These are phyloP conservation scores for Aspergillus quadrilineatus DNA, from an alignment of 2,329 filamentous ascomycete genomes.

Conservation along the genomic window DNA sequence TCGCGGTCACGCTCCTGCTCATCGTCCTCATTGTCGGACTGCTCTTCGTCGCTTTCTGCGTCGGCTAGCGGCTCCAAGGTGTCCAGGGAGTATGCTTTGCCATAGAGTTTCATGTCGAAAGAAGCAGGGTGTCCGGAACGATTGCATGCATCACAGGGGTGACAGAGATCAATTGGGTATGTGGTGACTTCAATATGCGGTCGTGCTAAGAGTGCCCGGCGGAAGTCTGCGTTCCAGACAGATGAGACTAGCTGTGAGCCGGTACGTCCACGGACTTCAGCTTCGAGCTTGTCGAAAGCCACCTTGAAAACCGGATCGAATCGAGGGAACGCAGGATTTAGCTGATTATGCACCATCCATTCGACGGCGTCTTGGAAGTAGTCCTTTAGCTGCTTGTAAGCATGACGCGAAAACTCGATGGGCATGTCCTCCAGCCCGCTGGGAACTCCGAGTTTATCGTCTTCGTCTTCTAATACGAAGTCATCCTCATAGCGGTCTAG, in stretches of 20 bases:
- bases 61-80: conserved; percentile 63
- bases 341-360: conserved; percentile 77
- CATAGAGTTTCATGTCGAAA: conserved; percentile 62
- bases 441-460: conserved; percentile 58
- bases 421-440: conserved; percentile 57
- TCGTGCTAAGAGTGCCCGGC: conserved; percentile 62
- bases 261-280: conserved; percentile 67
- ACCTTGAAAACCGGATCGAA: conserved; percentile 64
- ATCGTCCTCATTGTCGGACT: conserved; percentile 32
- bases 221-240: conserved; percentile 67
- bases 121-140: conserved; percentile 67
- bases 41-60: conserved; percentile 46
- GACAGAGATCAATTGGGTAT: conserved; percentile 45
- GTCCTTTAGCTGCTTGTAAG: conserved; percentile 66
- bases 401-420: conserved; percentile 65
- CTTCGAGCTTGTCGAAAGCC: conserved; percentile 69
- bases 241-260: conserved; percentile 71
- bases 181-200: conserved; percentile 58
- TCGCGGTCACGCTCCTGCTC: conserved; percentile 42
- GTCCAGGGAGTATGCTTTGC: conserved; percentile 64
- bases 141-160: conserved; percentile 70
- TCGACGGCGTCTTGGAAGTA: conserved; percentile 73
- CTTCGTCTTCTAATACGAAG: conserved; percentile 65
- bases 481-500: conserved; percentile 60
- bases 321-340: conserved; percentile 68